Evolutionary conservation across 2,329 filamentous ascomycete species (phyloP).

Genomic region (Scedosporium apiospermum): DNA sequence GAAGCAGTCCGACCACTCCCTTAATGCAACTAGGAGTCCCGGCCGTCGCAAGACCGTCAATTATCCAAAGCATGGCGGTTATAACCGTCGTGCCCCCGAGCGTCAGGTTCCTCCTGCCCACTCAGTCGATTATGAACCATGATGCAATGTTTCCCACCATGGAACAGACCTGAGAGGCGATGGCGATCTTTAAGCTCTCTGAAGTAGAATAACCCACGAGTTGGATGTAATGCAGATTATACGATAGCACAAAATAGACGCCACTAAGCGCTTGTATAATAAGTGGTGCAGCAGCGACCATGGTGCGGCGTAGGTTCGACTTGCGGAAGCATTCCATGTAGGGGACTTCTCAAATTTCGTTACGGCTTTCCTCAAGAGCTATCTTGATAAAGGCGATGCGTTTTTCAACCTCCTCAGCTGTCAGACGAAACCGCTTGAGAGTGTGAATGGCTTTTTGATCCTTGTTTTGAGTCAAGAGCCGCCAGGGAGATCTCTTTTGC

Average conservation of each 20-base stretch:
- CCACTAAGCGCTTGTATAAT: conserved; percentile 23
- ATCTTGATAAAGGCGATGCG: background rate
- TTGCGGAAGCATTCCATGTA: conserved; percentile 30
- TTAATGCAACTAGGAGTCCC: conserved; percentile 12
- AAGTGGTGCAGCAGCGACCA: conserved; percentile 24
- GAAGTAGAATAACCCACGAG: conserved; percentile 24
- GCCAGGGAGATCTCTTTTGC: too few relatives aligned
- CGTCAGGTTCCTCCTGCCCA: conserved; percentile 20
- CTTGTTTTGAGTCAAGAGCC: conserved; percentile 21
- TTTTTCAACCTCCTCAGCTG: conserved; percentile 16
- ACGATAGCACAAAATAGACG: conserved; percentile 23
- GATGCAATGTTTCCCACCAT: conserved; percentile 22
- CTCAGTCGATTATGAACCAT: conserved; percentile 21
- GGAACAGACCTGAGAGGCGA: conserved; percentile 15
- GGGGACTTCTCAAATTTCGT: conserved; percentile 25
- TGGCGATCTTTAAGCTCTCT: conserved; percentile 27
- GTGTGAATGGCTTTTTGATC: conserved; percentile 24
- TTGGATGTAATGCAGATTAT: conserved; percentile 31
- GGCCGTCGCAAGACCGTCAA: conserved; percentile 19
- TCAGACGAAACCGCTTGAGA: conserved; percentile 18
- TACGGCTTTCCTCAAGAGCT: conserved; percentile 22
- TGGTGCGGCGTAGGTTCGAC: conserved; percentile 11
- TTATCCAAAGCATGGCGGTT: conserved; percentile 29
- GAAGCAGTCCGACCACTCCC: too few relatives aligned
- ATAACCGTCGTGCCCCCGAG: conserved; percentile 22